Base-by-base conservation (phyloP, 345 rosid genomes). In the Geranium rotundifolium region DNA sequence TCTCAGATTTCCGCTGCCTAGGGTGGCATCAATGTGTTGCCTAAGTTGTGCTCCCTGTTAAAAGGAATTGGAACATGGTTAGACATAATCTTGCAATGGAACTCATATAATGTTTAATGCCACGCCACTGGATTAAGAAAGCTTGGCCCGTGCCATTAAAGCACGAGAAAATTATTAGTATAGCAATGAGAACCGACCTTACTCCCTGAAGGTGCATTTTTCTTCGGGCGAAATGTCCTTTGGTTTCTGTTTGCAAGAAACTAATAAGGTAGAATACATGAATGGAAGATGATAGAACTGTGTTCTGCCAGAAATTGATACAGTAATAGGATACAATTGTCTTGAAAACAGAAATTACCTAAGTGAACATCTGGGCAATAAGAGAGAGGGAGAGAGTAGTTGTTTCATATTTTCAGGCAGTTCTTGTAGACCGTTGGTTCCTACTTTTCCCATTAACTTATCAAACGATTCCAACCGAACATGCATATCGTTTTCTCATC, bases 1-100 rank as follows among this genome's bases (percentile, higher is more conserved):
- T 69, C 91, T 81, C 65, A 86, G 67, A 69, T 86, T 86, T 3
- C 91, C 91, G 63, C 91, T 86, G 4, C 86, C 91, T 54, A 83
- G 69, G 31, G 91, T 86, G 16, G 88, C 82, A 78, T 86, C 88
- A 13, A 83, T 85, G 23, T 81, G 88, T 46, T 63, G 81, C 64
- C 75, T 79, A 69, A 85, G 88, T 37, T 85, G 88, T 72, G 86
- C 88, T 56, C 86, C 91, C 88, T 83, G 77, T 49, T 16, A 17
- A 68, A 64, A 46, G 39, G n/a, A 19, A 20, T 18, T 46, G 17
- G 52, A 19, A 9, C n/a, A 9, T 1, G 17, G 27, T 58, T 30
- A 67, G 18, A 29, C 50, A 30, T 34, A 46, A 46, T 46, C 52
- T 46, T 46, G 52, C 52, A 46, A 46, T 46, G 52, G 52, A 46